phyloP scores from a whole-genome alignment of 768 basidiomycete genomes.

The Lanmaoa pseudosensibilis region DNA sequence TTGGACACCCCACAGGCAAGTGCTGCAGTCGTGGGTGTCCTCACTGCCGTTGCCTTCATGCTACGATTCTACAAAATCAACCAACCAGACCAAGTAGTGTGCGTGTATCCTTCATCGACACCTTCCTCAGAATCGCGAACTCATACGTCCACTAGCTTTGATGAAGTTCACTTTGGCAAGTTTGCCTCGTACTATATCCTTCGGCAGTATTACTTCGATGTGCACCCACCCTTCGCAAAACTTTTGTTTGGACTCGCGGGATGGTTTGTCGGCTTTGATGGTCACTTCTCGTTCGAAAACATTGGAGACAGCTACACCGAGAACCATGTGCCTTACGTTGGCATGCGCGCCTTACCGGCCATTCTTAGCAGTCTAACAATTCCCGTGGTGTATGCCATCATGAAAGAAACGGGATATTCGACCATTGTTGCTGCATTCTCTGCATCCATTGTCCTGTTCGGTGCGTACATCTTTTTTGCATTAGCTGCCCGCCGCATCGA shows the following conservation, averaged over 20 bases:
- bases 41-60: slow-evolving; percentile 78
- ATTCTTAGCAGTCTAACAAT: slow-evolving; percentile 88
- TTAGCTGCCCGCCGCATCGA: not conserved
- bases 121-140: not conserved
- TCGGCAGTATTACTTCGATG: slow-evolving; percentile 98
- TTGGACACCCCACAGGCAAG: slow-evolving; percentile 67
- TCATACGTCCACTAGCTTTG: slow-evolving; percentile 58
- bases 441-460: slow-evolving; percentile 81
- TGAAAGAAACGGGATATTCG: slow-evolving; percentile 98
- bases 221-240: slow-evolving; percentile 97
- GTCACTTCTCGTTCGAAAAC: slow-evolving; percentile 88
- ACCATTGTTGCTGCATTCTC: slow-evolving; percentile 90
- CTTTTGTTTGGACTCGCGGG: slow-evolving; percentile 91
- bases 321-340: slow-evolving; percentile 89
- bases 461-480: slow-evolving; percentile 45
- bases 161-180: slow-evolving; percentile 98
- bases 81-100: slow-evolving; percentile 94
- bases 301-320: slow-evolving; percentile 92
- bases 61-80: slow-evolving; percentile 93
- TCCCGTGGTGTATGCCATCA: slow-evolving; percentile 90
- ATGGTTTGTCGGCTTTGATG: slow-evolving; percentile 96
- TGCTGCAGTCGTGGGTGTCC: slow-evolving; percentile 54
- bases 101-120: slow-evolving; percentile 34
- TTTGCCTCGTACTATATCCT: slow-evolving; percentile 93
- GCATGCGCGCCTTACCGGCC: slow-evolving; percentile 90